These are phyloP conservation scores for Myriangium duriaei DNA, from an alignment of 2,329 filamentous ascomycete genomes.

Conservation along the genomic window DNA sequence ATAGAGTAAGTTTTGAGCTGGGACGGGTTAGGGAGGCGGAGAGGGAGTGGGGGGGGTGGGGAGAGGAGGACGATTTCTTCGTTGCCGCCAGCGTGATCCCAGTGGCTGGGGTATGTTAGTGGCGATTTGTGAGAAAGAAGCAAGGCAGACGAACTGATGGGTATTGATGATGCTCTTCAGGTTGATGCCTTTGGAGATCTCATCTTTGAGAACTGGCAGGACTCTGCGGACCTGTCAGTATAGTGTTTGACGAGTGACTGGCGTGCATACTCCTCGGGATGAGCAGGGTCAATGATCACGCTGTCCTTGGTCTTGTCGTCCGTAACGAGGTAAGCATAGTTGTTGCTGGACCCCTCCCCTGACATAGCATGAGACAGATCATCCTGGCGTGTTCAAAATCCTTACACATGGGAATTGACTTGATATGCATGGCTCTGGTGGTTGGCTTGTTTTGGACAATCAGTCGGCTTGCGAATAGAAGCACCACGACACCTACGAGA, in stretches of 20 bases:
- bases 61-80: conserved; percentile 66
- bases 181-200: conserved; percentile 62
- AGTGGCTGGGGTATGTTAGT: conserved; percentile 50
- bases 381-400: conserved; percentile 9
- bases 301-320: conserved; percentile 39
- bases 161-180: conserved; percentile 88
- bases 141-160: conserved; percentile 59
- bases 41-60: too few relatives aligned
- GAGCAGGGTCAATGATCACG: conserved; percentile 65
- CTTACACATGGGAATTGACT: conserved; percentile 82
- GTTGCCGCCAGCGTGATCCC: conserved; percentile 91
- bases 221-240: conserved; percentile 34
- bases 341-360: conserved; percentile 70
- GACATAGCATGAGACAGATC: too few relatives aligned
- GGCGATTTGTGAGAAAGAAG: neutral
- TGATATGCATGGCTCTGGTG: conserved; percentile 58
- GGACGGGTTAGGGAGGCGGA: too few relatives aligned
- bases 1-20: conserved; percentile 51
- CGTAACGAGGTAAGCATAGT: conserved; percentile 61
- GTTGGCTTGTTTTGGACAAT: conserved; percentile 13
- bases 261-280: conserved; percentile 56
- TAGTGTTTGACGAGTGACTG: conserved; percentile 3
- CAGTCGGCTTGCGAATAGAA: conserved; percentile 6
- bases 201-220: conserved; percentile 55
- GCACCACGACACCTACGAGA: conserved; percentile 3